Evolutionary conservation across 2,329 filamentous ascomycete species (phyloP).

Genomic region (Hymenoscyphus fraxineus): DNA sequence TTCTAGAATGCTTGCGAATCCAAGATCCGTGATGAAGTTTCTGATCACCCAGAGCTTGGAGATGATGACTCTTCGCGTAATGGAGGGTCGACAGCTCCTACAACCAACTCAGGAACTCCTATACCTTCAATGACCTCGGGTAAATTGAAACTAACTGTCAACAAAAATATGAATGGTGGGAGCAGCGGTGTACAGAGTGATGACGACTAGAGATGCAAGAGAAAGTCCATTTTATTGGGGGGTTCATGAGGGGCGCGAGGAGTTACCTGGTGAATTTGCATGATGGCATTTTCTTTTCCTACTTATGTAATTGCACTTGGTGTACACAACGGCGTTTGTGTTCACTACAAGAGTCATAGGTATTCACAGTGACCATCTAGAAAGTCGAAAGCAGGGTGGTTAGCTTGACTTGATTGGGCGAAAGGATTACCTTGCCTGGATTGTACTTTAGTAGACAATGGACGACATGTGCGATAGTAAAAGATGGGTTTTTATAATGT

Average conservation of each 20-base stretch:
- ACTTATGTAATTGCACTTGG: background rate
- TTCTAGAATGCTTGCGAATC: slow-evolving; percentile 53
- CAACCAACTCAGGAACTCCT: slow-evolving; percentile 60
- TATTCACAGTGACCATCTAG: background rate
- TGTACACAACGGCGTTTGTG: slow-evolving; percentile 11
- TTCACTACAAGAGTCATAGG: background rate
- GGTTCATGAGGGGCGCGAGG: slow-evolving; percentile 7
- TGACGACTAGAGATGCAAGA: slow-evolving; percentile 36
- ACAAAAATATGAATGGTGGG: slow-evolving; percentile 40
- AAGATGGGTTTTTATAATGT: background rate
- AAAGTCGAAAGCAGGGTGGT: background rate
- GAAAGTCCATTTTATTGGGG: background rate
- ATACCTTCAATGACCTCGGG: slow-evolving; percentile 49
- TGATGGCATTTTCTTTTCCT: background rate
- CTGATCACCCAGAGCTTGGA: slow-evolving; percentile 51
- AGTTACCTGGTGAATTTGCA: slow-evolving; percentile 7
- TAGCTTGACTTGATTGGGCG: background rate
- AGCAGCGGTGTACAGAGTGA: slow-evolving; percentile 47
- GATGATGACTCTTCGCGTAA: slow-evolving; percentile 43
- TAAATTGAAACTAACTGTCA: slow-evolving; percentile 65
- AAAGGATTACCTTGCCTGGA: slow-evolving; percentile 25
- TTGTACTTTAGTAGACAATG: slow-evolving; percentile 33
- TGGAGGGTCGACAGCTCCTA: slow-evolving; percentile 43
- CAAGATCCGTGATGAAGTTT: slow-evolving; percentile 51
- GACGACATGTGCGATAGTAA: slow-evolving; percentile 5